phyloP scores from a whole-genome alignment of 2,329 filamentous ascomycete genomes.

The Zasmidium citrigriseum region DNA sequence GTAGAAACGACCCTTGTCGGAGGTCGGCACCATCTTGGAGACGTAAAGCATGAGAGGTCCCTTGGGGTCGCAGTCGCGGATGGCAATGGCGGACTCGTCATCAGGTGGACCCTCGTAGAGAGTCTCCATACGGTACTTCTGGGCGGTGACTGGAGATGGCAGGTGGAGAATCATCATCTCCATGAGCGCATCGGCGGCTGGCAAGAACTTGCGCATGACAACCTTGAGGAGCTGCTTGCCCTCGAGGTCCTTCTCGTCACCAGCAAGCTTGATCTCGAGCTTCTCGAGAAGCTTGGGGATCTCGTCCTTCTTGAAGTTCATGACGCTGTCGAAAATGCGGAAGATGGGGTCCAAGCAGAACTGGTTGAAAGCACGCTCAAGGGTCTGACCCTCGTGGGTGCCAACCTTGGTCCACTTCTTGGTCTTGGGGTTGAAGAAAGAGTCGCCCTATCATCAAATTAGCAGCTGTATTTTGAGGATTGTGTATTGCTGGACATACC shows the following conservation, averaged over 20 bases:
- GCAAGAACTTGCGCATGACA: constrained; percentile 98
- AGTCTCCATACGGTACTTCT: constrained; percentile 97
- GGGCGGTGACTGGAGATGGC: constrained; percentile 91
- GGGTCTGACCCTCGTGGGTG: constrained; percentile 78
- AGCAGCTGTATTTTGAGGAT: background rate
- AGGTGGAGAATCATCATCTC: constrained; percentile 99
- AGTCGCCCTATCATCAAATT: constrained; percentile 68
- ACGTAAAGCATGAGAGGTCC: constrained; percentile 99
- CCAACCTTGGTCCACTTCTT: constrained; percentile 98
- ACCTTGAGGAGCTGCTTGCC: constrained; percentile 98
- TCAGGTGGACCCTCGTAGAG: constrained; percentile 97
- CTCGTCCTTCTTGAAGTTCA: constrained; percentile 99
- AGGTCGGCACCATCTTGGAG: constrained; percentile 99
- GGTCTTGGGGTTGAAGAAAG: constrained; percentile 99
- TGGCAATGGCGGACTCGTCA: constrained; percentile 90
- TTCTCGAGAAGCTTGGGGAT: constrained; percentile 80
- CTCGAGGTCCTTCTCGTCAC: constrained; percentile 88
- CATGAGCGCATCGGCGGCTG: constrained; percentile 93
- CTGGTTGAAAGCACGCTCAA: constrained; percentile 99
- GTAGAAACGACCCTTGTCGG: constrained; percentile 99
- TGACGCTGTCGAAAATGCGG: constrained; percentile 94
- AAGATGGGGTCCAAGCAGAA: constrained; percentile 99
- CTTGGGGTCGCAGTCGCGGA: constrained; percentile 98
- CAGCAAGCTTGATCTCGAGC: constrained; percentile 87
- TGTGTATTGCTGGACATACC: constrained; percentile 62